Evolutionary conservation across 768 basidiomycete species (phyloP), one percentile per base, ranked within the genome.

Genomic region (Podaxis mareebaensis): DNA sequence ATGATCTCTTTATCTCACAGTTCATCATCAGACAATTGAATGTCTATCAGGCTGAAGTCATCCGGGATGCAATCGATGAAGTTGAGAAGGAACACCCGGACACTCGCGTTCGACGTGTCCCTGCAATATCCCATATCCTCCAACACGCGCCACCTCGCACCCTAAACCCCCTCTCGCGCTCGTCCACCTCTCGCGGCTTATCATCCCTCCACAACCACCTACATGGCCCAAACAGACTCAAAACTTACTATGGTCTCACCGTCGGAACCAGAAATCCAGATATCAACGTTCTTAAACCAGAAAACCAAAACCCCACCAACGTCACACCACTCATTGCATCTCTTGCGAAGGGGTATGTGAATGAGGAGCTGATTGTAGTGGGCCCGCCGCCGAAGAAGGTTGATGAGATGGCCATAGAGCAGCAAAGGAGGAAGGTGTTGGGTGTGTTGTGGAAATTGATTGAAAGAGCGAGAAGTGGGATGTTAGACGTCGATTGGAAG

Each of bases 261-360:
- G 63, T 69, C 2, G 65, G 75, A 3, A 53, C 74, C 0, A 80
- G 80, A 0, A 84, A 86, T 66, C 74, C 78, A 4, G 91, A 92
- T 67, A 66, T 83, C 3, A 81, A 79, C 1, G 84, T 89, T 2
- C 76, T 91, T 17, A 83, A 78, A 24, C 71, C 79, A 0, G 84
- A 85, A 65, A 80, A 82, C 33, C 84, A 85, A 66, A 81, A 72
- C 17, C 73, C 76, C 4, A 91, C 89, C 0, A 83, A 83, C 53
- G 88, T 92, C 7, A 91, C 90, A 0, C 84, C 85, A 0, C 76
- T 78, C 20, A 85, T 92, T 49, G 80, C 79, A 4, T 67, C 73
- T 8, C 72, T 91, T 7, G 84, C 88, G 0, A 36, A 69, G 7
- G 80, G 81, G 0, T 77, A 83, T 0, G 86, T 91, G 56, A 78